Conservation (phyloP, 345 rosid genomes). For the Murraya paniculata region DNA sequence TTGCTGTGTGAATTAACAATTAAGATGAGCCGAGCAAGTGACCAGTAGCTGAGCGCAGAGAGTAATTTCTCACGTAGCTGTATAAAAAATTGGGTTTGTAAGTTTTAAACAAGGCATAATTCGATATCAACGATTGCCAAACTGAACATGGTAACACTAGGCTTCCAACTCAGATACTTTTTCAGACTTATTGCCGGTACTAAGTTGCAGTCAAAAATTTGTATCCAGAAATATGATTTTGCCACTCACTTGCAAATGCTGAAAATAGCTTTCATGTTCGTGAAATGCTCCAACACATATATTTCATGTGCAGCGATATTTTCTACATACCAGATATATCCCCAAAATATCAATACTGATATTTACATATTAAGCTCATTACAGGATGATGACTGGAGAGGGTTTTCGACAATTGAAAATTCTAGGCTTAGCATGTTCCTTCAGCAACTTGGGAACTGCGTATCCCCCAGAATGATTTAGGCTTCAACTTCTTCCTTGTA, state of each 20-base stretch:
- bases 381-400: neutral
- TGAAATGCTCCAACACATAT: neutral
- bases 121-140: neutral
- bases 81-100: neutral
- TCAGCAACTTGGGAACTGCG: constrained; percentile 75
- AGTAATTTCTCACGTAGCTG: neutral
- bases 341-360: neutral
- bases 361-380: constrained; percentile 20
- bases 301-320: neutral
- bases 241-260: neutral
- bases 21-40: neutral
- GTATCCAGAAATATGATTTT: neutral
- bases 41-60: neutral
- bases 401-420: neutral
- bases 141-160: neutral
- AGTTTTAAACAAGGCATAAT: neutral
- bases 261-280: neutral
- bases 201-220: no score
- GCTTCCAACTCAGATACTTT: neutral
- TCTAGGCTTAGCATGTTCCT: constrained; percentile 25
- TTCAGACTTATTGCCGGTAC: no score
- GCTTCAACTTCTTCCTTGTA: constrained; percentile 63
- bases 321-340: neutral
- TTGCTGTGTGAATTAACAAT: no score
- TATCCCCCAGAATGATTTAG: constrained; percentile 84